A percentile compares a stretch with the other conserved stretches of the same genome.
Conservation (phyloP, 176 grass and related monocot species). For the Oryza glaberrima region DNA sequence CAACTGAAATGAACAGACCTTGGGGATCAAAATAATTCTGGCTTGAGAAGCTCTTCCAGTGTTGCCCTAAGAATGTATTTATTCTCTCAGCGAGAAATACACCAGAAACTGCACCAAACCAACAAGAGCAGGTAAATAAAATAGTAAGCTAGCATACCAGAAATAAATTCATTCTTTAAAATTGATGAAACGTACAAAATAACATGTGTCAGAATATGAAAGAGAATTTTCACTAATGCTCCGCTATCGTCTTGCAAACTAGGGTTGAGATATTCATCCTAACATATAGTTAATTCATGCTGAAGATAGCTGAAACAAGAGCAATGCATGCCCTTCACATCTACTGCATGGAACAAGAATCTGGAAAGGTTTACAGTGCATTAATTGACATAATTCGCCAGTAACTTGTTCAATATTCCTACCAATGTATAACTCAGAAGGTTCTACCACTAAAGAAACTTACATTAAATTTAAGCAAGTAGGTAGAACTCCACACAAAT, state of each 20-base stretch:
- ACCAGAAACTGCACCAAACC: slow-evolving; percentile 70
- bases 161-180: background rate
- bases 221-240: background rate
- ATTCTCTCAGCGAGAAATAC: slow-evolving; percentile 84
- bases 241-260: background rate
- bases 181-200: background rate
- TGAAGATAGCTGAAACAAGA: background rate
- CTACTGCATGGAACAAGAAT: background rate
- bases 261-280: background rate
- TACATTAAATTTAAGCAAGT: background rate
- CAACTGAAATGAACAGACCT: slow-evolving; percentile 82
- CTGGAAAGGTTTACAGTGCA: no score
- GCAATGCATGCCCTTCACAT: background rate
- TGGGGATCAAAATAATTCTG: slow-evolving; percentile 96
- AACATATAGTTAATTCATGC: background rate
- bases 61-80: slow-evolving; percentile 66
- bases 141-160: background rate
- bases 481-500: background rate
- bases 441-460: background rate
- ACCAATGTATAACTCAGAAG: background rate
- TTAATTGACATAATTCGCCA: background rate
- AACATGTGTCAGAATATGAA: background rate
- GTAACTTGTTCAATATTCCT: background rate
- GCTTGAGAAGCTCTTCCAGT: slow-evolving; percentile 87
- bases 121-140: background rate